Percentiles rank a stretch among this genome's conserved stretches.
These are phyloP conservation scores for Puccinia triticina DNA, from an alignment of 1,284 basidiomycete genomes.

Conservation along the genomic window DNA sequence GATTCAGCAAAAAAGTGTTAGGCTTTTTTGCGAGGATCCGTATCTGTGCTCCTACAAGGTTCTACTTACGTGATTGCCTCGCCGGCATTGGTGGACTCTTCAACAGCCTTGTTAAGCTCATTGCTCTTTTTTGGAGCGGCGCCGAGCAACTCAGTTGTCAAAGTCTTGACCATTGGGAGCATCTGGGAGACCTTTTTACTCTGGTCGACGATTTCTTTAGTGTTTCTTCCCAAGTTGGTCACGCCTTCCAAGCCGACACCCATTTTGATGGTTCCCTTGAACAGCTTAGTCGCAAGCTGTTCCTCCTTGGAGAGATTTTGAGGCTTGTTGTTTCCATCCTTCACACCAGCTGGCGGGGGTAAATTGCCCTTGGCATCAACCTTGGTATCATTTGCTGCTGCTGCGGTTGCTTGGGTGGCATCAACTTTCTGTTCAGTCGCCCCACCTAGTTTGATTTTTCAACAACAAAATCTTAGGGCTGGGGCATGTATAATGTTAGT, in stretches of 20 bases:
- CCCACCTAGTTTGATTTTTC: background rate
- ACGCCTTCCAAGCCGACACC: slow-evolving; percentile 14
- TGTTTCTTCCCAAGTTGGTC: slow-evolving; percentile 16
- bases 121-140: background rate
- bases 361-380: background rate
- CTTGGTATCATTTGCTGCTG: background rate
- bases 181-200: background rate
- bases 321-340: background rate
- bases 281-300: background rate
- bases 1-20: background rate
- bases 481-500: too few species aligned
- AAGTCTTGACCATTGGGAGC: background rate
- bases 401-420: background rate
- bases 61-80: background rate
- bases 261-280: slow-evolving; percentile 15
- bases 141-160: background rate
- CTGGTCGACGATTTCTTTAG: slow-evolving; percentile 1
- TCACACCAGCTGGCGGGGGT: background rate
- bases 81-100: background rate
- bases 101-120: background rate
- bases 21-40: background rate
- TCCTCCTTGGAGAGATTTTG: slow-evolving; percentile 9
- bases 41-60: background rate
- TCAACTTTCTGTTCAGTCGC: background rate
- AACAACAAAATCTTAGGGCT: background rate